These are phyloP conservation scores for Didymella pinodella DNA, from an alignment of 2,329 filamentous ascomycete genomes.

Conservation along the genomic window DNA sequence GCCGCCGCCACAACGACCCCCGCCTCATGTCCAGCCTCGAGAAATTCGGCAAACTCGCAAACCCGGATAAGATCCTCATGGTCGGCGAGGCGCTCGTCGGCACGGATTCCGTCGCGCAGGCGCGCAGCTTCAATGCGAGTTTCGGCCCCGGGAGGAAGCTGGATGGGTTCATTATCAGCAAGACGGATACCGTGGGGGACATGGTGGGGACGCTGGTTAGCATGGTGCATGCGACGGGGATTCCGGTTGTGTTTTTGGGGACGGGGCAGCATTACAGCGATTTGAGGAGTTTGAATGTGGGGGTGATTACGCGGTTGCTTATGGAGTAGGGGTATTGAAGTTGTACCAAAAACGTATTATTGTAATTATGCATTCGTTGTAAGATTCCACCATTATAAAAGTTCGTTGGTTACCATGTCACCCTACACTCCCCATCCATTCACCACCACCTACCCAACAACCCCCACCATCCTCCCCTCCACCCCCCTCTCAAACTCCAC, in stretches of 20 bases:
- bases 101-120: constrained; percentile 93
- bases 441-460: too few relatives aligned
- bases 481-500: constrained; percentile 42
- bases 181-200: constrained; percentile 99
- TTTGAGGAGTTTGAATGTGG: constrained; percentile 69
- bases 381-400: too few relatives aligned
- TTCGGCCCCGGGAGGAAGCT: constrained; percentile 83
- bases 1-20: constrained; percentile 92
- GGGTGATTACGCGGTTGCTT: constrained; percentile 67
- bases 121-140: constrained; percentile 92
- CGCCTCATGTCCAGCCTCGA: constrained; percentile 92
- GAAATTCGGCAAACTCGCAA: constrained; percentile 95
- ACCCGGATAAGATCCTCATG: constrained; percentile 99
- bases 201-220: constrained; percentile 97
- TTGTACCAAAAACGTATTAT: too few relatives aligned
- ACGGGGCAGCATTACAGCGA: constrained; percentile 74
- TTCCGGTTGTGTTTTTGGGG: constrained; percentile 92
- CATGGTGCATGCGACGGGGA: constrained; percentile 96
- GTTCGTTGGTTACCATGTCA: too few relatives aligned
- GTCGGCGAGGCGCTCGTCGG: constrained; percentile 92
- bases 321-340: constrained; percentile 57
- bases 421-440: too few relatives aligned
- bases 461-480: constrained; percentile 9
- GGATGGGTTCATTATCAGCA: constrained; percentile 97
- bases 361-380: too few relatives aligned